Evolutionary conservation across 2,329 filamentous ascomycete genomes (phyloP).

Genomic region (Aspergillus alliaceus): DNA sequence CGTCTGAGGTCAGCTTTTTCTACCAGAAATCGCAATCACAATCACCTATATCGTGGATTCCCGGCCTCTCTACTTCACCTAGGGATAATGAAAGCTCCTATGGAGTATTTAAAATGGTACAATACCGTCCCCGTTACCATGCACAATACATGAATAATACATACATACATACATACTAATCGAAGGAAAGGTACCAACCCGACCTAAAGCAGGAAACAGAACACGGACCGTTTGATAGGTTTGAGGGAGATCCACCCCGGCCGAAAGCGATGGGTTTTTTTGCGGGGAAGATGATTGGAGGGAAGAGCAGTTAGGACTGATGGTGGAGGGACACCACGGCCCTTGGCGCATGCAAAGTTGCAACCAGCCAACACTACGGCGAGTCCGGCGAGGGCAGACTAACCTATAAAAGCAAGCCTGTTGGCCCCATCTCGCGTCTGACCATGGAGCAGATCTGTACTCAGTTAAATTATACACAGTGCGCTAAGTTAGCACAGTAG

Average conservation of each 20-base stretch:
- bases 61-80: too few species aligned
- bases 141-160: too few species aligned
- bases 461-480: not conserved
- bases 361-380: not conserved
- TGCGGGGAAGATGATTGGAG: not conserved
- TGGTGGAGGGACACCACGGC: not conserved
- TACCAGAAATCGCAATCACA: too few species aligned
- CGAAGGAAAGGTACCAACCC: not conserved
- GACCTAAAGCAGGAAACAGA: not conserved
- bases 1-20: too few species aligned
- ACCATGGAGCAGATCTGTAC: not conserved
- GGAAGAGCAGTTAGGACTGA: too few species aligned
- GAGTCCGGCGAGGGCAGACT: not conserved
- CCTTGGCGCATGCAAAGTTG: not conserved
- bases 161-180: not conserved
- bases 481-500: too few species aligned
- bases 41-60: too few species aligned
- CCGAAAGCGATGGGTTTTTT: not conserved
- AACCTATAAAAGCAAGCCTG: not conserved
- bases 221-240: not conserved
- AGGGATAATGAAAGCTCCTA: too few species aligned
- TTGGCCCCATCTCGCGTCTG: not conserved
- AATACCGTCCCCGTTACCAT: too few species aligned
- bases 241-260: not conserved
- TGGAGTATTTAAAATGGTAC: too few species aligned